These are phyloP conservation scores for Stagonosporopsis chrysanthemi DNA, from an alignment of 2,329 filamentous ascomycete species.

Conservation along the genomic window DNA sequence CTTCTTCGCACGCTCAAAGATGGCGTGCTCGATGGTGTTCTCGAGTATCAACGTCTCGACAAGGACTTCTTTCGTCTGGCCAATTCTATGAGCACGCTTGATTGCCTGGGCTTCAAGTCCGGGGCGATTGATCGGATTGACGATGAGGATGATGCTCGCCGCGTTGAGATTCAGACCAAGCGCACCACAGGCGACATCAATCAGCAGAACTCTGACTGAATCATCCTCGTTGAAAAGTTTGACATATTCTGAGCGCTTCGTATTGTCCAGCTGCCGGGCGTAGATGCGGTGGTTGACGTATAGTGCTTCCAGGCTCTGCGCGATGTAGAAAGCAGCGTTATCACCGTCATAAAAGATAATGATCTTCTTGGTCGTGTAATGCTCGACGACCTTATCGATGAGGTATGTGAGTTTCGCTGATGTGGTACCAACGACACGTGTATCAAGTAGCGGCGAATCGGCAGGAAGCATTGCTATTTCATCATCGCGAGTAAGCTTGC, in stretches of 20 bases:
- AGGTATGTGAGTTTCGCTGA: constrained; percentile 90
- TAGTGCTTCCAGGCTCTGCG: constrained; percentile 78
- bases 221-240: constrained; percentile 75
- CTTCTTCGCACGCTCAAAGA: constrained; percentile 73
- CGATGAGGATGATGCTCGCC: constrained; percentile 86
- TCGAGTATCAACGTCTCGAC: constrained; percentile 86
- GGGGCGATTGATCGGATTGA: constrained; percentile 86
- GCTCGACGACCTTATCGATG: constrained; percentile 72
- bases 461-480: constrained; percentile 42
- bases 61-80: constrained; percentile 77
- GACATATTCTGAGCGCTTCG: constrained; percentile 76
- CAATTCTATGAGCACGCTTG: constrained; percentile 87
- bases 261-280: constrained; percentile 66
- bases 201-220: constrained; percentile 79
- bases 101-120: constrained; percentile 89
- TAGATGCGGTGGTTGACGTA: constrained; percentile 71
- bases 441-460: constrained; percentile 64
- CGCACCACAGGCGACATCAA: constrained; percentile 90
- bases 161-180: constrained; percentile 85
- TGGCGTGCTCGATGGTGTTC: constrained; percentile 83
- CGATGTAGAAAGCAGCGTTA: constrained; percentile 85
- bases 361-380: constrained; percentile 80
- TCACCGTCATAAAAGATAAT: constrained; percentile 92
- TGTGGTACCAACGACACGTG: constrained; percentile 76
- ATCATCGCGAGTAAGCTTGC: constrained; percentile 42